A percentile compares a stretch with the other conserved stretches of the same genome.
phyloP scores from a whole-genome alignment of 1,284 basidiomycete species.

The Apiotrichum porosum region DNA sequence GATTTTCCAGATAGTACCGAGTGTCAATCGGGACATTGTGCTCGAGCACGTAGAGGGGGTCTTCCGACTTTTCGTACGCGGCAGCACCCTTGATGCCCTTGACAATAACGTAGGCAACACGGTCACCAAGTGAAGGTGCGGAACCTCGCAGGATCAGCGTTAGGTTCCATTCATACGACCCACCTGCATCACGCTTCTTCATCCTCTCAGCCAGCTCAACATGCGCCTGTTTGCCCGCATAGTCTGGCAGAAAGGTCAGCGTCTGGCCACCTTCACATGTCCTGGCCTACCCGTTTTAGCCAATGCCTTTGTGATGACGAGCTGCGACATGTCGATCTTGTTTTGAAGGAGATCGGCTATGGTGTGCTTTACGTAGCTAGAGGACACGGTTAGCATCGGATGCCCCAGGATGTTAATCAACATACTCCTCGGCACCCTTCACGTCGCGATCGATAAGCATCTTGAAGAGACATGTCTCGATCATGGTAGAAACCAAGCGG shows the following conservation, averaged over 20 bases:
- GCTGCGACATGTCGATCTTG: constrained; percentile 93
- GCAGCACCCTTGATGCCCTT: constrained; percentile 93
- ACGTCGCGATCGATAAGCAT: constrained; percentile 93
- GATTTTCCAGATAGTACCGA: constrained; percentile 93
- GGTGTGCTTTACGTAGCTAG: constrained; percentile 84
- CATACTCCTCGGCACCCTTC: constrained; percentile 81
- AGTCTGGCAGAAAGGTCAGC: constrained; percentile 19
- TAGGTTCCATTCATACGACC: constrained; percentile 6
- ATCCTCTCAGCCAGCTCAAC: constrained; percentile 90
- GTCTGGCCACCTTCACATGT: no score
- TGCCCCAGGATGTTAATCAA: not conserved
- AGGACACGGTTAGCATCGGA: not conserved
- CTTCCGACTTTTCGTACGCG: constrained; percentile 97
- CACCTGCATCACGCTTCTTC: constrained; percentile 87
- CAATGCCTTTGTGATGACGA: constrained; percentile 94
- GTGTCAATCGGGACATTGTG: constrained; percentile 96
- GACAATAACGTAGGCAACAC: constrained; percentile 94
- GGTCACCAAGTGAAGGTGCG: constrained; percentile 86
- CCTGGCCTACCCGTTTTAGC: constrained; percentile 66
- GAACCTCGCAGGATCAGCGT: constrained; percentile 56
- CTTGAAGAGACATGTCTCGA: constrained; percentile 92
- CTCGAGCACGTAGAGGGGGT: constrained; percentile 90
- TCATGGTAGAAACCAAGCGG: constrained; percentile 88
- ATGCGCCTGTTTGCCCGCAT: constrained; percentile 76
- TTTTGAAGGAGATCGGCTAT: constrained; percentile 92